Evolutionary conservation across 257 asterid species (phyloP).

Genomic region (Striga asiatica): DNA sequence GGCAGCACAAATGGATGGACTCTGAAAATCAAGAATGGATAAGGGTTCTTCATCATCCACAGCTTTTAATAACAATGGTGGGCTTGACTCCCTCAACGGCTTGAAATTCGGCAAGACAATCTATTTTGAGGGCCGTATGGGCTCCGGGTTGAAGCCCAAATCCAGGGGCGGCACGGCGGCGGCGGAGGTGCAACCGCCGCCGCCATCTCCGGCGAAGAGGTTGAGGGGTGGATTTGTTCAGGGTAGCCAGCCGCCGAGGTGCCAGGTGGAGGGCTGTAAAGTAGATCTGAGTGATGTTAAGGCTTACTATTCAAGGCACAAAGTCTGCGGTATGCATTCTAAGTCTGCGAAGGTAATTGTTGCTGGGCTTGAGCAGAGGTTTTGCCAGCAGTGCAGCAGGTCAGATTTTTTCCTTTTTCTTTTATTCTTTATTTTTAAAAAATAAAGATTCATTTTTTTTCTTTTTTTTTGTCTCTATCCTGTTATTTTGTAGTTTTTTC

Average conservation of each 20-base stretch:
- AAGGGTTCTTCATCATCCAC: conserved; percentile 45
- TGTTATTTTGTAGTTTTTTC: too few species aligned
- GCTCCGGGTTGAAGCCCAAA: conserved; percentile 23
- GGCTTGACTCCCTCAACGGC: conserved; percentile 21
- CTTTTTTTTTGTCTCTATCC: too few species aligned
- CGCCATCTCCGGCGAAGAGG: conserved; percentile 52
- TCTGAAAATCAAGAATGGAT: conserved; percentile 54
- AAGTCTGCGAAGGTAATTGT: conserved; percentile 70
- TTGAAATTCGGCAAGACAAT: conserved; percentile 66
- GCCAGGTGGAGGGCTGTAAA: conserved; percentile 92
- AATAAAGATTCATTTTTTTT: too few species aligned
- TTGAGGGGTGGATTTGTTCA: conserved; percentile 36
- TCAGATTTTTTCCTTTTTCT: conserved; percentile 10
- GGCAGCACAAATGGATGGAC: conserved; percentile 35
- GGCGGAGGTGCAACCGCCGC: too few species aligned
- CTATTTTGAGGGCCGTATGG: conserved; percentile 64
- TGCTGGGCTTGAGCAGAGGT: conserved; percentile 84
- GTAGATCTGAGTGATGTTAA: conserved; percentile 92
- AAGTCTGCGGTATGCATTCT: conserved; percentile 83
- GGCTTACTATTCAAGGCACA: conserved; percentile 91
- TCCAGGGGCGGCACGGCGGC: conserved; percentile 18
- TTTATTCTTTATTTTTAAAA: too few species aligned
- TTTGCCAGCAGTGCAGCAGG: conserved; percentile 99
- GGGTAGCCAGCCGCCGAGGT: conserved; percentile 65
- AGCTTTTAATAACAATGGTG: conserved; percentile 19